Evolutionary conservation across 306 rosid genomes (phyloP), one percentile per base, ranked within the genome.

Genomic region (Cucurbita argyrosperma): DNA sequence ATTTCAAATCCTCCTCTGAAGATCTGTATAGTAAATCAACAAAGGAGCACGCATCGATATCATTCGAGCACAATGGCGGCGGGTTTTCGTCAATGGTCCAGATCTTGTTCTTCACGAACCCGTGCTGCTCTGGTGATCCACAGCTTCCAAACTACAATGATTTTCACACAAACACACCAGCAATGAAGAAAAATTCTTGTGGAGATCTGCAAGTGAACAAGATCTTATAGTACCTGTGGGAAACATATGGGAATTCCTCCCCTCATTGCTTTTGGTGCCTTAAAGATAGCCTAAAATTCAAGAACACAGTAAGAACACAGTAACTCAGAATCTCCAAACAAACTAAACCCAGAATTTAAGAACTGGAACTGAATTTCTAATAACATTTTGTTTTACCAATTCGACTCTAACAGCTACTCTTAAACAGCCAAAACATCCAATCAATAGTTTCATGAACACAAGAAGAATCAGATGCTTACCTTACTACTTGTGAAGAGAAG

Each of bases 231-330:
- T 81, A 87, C 98, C 97, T 90, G 96, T 13, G 97, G 98, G 80
- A 90, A 93, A 82, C 97, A 90, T 39, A 93, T 80, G 55, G 90
- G 92, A 70, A 93, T 90, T 77, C 98, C 98, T 77, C 98, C 98
- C 52, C 94, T 82, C 77, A 84, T 86, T 38, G 94, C 87, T 79
- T 93, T 93, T 53, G 92, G 88, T 40, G 88, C 83, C 87, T 90
- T 87, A 43, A 82, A 81, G 74, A 77, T 87, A 74, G 89, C 88
- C 98, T 89, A 60, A 72, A 79, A 66, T 77, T 74, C 63, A 77
- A 75, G 71, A 77, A 61, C 37, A 45, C 39, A 43, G 10, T 1
- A 77, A 75, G 71, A 77, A 61, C 37, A 45, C 39, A 43, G 10
- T 1, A 21, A 21, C 73, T 67, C 38, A 68, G n/a, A 7, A 23